Conservation (phyloP, 148 eudicot species). For the Camellia lanceoleosa region DNA sequence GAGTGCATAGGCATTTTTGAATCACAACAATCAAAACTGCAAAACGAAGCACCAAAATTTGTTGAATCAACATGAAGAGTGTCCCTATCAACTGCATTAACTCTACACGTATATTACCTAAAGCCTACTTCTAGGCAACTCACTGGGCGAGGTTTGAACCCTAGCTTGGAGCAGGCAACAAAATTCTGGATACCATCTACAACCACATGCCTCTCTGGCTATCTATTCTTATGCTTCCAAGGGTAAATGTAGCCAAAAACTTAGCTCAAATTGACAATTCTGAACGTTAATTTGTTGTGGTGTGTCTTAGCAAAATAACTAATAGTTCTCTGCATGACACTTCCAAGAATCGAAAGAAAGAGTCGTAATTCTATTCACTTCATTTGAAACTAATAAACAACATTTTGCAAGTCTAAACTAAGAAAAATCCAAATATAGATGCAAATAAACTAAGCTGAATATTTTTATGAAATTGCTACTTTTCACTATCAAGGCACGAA, state of each 20-base stretch:
- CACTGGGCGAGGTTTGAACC: background rate
- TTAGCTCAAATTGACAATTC: background rate
- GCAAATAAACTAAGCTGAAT: background rate
- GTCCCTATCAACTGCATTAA: background rate
- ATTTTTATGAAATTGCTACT: too few species aligned
- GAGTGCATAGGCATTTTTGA: too few species aligned
- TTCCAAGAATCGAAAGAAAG: background rate
- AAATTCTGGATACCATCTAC: background rate
- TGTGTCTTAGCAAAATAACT: background rate
- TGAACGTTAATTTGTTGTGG: background rate
- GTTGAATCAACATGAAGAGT: background rate
- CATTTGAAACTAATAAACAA: background rate
- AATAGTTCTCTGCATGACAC: background rate
- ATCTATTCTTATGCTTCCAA: background rate
- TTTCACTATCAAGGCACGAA: background rate
- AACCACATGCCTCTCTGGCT: background rate
- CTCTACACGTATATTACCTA: background rate
- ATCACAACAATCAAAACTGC: too few species aligned
- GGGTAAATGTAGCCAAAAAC: background rate
- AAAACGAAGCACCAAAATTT: too few species aligned
- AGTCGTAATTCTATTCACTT: background rate
- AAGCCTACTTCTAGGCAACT: background rate
- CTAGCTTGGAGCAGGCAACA: background rate
- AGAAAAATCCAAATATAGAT: background rate
- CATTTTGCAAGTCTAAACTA: background rate